These are phyloP conservation scores for Backusella parvicylindrica DNA, from an alignment of 192 early-diverging fungal species.

Conservation along the genomic window DNA sequence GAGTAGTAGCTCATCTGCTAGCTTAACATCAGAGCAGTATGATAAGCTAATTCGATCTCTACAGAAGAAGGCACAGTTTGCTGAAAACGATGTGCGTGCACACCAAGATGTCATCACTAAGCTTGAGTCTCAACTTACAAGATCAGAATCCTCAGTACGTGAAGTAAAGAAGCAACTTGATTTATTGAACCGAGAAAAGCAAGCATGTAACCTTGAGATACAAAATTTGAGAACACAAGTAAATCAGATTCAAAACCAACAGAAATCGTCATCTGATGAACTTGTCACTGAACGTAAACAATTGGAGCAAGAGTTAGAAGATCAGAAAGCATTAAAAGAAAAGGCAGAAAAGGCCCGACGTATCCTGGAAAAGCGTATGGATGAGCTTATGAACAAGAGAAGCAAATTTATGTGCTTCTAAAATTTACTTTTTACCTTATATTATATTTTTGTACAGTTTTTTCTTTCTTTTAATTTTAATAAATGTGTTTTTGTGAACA, in stretches of 20 bases:
- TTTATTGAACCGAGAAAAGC: constrained; percentile 33
- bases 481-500: background rate
- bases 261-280: constrained; percentile 11
- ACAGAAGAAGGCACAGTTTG: constrained; percentile 25
- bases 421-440: constrained; percentile 4
- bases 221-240: constrained; percentile 38
- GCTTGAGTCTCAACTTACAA: constrained; percentile 42
- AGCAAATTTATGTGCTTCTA: constrained; percentile 60
- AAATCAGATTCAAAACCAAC: constrained; percentile 28
- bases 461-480: background rate
- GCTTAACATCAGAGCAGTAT: constrained; percentile 19
- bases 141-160: constrained; percentile 41
- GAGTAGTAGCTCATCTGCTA: background rate
- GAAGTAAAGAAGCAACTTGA: constrained; percentile 35
- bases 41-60: constrained; percentile 27
- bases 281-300: constrained; percentile 32
- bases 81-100: constrained; percentile 32
- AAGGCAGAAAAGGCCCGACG: constrained; percentile 45
- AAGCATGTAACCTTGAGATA: constrained; percentile 32
- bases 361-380: constrained; percentile 49
- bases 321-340: constrained; percentile 45
- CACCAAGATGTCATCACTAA: constrained; percentile 41
- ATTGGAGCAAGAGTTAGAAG: constrained; percentile 37
- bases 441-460: constrained; percentile 6
- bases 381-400: constrained; percentile 51